phyloP scores from a whole-genome alignment of 768 basidiomycete species.

The Podaxis sp. region DNA sequence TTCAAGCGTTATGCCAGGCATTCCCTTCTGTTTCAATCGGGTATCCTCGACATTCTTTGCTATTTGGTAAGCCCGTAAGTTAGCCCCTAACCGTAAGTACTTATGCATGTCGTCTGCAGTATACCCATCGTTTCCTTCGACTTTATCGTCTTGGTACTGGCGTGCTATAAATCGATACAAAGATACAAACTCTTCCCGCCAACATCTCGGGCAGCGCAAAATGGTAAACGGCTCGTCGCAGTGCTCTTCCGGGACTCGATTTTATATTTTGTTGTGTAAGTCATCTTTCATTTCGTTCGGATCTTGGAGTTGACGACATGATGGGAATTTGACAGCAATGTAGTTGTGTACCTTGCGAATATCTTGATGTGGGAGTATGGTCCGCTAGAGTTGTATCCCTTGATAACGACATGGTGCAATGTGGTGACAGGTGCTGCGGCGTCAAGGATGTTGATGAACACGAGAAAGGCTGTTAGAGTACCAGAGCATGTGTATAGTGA shows the following conservation, averaged over 20 bases:
- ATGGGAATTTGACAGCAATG: background rate
- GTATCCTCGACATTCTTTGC: slow-evolving; percentile 6
- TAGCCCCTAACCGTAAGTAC: background rate
- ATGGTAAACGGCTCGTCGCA: background rate
- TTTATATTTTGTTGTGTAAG: slow-evolving; percentile 1
- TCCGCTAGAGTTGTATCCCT: background rate
- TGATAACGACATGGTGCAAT: slow-evolving; percentile 2
- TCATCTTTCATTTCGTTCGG: background rate
- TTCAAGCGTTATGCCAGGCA: background rate
- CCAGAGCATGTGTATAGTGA: slow-evolving; percentile 1
- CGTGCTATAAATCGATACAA: background rate
- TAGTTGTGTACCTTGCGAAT: background rate
- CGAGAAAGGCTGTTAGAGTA: background rate
- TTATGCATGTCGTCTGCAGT: background rate
- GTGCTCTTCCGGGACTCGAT: slow-evolving; percentile 1
- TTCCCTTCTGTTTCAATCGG: background rate
- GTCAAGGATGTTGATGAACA: background rate
- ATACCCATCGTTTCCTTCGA: slow-evolving; percentile 5
- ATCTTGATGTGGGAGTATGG: slow-evolving; percentile 3
- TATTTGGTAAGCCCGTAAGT: background rate
- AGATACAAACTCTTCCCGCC: slow-evolving; percentile 3
- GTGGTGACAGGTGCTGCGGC: slow-evolving; percentile 2
- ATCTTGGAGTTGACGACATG: background rate
- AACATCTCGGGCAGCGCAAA: background rate
- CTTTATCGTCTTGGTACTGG: background rate